phyloP scores from a whole-genome alignment of 352 stramenopile genomes.

The Globisporangium takayamanum region DNA sequence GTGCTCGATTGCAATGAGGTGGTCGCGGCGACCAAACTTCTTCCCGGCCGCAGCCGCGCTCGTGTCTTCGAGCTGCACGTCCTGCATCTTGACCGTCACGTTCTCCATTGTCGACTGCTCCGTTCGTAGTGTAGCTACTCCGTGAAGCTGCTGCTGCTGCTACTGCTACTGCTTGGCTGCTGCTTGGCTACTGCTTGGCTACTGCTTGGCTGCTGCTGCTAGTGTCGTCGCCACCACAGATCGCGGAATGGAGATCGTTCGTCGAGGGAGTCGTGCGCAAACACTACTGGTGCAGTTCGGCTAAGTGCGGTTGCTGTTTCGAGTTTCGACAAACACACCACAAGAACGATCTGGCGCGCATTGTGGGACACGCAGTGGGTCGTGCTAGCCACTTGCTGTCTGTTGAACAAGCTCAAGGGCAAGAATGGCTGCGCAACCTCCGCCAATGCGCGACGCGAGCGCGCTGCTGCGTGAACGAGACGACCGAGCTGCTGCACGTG shows the following conservation, averaged over 20 bases:
- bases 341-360: neutral
- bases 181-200: neutral
- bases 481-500: neutral
- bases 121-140: neutral
- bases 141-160: neutral
- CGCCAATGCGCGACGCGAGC: no score
- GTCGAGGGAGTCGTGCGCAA: neutral
- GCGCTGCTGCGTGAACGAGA: neutral
- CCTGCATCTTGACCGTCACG: slow-evolving; percentile 74
- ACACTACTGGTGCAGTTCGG: neutral
- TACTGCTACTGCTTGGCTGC: neutral
- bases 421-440: neutral
- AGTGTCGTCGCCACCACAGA: neutral
- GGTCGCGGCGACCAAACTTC: slow-evolving; percentile 86
- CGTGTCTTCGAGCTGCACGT: slow-evolving; percentile 65
- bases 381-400: no score
- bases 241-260: neutral
- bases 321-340: neutral
- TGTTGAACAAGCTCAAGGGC: no score
- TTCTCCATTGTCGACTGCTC: slow-evolving; percentile 35
- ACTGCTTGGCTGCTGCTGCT: slow-evolving; percentile 1
- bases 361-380: no score
- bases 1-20: slow-evolving; percentile 90
- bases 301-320: neutral
- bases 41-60: slow-evolving; percentile 31